These are phyloP conservation scores for Cladosporium cucumerinum DNA, from an alignment of 2,329 filamentous ascomycete genomes.

Conservation along the genomic window DNA sequence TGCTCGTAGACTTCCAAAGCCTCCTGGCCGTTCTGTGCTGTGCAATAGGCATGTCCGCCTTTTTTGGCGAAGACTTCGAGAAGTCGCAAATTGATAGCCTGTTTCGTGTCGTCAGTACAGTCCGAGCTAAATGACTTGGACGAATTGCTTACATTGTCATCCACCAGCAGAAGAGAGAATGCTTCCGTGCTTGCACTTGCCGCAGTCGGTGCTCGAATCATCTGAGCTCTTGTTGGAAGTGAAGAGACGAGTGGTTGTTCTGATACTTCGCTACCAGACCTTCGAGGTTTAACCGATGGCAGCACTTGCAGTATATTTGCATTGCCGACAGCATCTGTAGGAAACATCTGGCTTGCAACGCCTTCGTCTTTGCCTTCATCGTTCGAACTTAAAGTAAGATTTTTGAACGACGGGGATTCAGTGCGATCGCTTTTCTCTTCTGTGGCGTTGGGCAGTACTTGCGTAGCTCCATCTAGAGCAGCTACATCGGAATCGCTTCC, in stretches of 20 bases:
- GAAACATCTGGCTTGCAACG: neutral
- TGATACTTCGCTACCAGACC: neutral
- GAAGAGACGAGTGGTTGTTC: neutral
- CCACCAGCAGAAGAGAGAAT: slow-evolving; percentile 32
- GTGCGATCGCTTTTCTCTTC: neutral
- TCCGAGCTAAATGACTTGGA: neutral
- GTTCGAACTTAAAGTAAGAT: neutral
- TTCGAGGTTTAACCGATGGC: neutral
- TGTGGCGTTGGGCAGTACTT: neutral
- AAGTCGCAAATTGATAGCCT: slow-evolving; percentile 34
- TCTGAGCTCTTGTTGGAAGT: neutral
- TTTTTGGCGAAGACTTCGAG: slow-evolving; percentile 32
- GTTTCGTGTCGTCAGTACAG: neutral
- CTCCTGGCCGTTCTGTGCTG: slow-evolving; percentile 48
- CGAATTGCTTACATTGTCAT: slow-evolving; percentile 31
- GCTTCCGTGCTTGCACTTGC: neutral
- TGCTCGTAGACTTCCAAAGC: slow-evolving; percentile 45
- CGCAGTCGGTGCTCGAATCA: neutral
- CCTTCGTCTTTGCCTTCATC: neutral
- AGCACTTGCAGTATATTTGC: neutral
- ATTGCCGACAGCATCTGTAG: neutral
- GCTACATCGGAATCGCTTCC: neutral
- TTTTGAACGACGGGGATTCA: neutral
- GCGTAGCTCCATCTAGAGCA: neutral
- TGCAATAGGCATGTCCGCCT: slow-evolving; percentile 40